Conservation (phyloP, 306 rosid species). For the Senna tora region DNA sequence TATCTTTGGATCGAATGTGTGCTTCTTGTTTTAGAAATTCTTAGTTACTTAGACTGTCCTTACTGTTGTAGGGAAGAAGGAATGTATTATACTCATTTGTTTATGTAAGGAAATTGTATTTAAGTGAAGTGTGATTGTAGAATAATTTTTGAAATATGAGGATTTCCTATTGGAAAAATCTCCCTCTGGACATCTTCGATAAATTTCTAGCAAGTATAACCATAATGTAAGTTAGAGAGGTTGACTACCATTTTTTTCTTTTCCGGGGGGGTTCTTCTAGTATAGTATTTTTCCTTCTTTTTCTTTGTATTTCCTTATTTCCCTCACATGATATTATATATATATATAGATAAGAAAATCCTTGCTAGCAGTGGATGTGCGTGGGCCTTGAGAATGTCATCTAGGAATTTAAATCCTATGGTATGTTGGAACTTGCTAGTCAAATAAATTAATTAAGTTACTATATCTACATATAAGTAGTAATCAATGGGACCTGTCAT, state of each 20-base stretch:
- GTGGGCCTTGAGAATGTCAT: neutral
- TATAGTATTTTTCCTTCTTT: neutral
- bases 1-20: slow-evolving; percentile 10
- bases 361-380: neutral
- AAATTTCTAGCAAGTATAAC: neutral
- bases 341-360: too few species aligned
- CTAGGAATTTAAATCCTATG: neutral
- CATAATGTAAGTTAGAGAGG: neutral
- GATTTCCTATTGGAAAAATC: neutral
- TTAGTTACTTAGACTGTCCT: slow-evolving; percentile 8
- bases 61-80: neutral
- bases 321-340: neutral
- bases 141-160: too few species aligned
- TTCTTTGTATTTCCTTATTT: neutral
- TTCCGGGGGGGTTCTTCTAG: neutral
- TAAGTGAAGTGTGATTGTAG: neutral
- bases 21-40: slow-evolving; percentile 20
- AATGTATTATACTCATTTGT: too few species aligned
- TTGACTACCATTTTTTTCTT: neutral
- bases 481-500: neutral
- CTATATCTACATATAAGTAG: neutral
- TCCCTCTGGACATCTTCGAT: neutral
- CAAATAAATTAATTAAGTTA: neutral
- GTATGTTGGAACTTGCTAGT: neutral
- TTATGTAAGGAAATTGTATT: neutral